phyloP scores from a whole-genome alignment of 345 rosid genomes.

The Syzygium jambos region DNA sequence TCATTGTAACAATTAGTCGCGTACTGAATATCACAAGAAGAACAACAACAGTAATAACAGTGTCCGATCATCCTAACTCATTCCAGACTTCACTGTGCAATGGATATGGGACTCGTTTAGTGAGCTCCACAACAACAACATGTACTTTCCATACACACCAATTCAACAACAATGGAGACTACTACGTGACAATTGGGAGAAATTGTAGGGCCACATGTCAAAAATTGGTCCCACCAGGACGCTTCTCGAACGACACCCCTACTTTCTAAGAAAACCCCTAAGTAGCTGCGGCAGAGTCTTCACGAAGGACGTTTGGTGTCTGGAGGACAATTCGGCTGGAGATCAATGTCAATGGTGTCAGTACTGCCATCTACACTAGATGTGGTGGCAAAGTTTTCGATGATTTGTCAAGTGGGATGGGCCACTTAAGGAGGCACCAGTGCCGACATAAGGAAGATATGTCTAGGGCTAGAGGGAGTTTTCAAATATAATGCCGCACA shows the following conservation, averaged over 20 bases:
- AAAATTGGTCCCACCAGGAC: not conserved
- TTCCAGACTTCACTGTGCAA: too few species aligned
- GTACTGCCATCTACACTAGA: not conserved
- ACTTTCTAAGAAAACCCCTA: not conserved
- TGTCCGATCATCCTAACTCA: too few species aligned
- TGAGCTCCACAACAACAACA: not conserved
- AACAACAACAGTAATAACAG: too few species aligned
- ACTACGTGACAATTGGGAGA: too few species aligned
- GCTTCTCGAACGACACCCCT: not conserved
- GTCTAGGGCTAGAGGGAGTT: not conserved
- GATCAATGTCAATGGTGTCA: not conserved
- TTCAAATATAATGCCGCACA: too few species aligned
- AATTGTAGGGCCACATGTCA: not conserved
- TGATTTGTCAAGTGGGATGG: not conserved
- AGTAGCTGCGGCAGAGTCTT: not conserved
- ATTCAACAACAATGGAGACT: not conserved
- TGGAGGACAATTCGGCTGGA: not conserved
- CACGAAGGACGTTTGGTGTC: not conserved
- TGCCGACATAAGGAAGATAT: not conserved
- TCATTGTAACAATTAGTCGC: too few species aligned
- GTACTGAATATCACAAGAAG: too few species aligned
- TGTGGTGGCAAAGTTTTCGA: not conserved
- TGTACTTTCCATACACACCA: not conserved
- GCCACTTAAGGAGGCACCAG: not conserved
- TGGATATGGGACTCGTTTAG: too few species aligned